Evolutionary conservation across 129 eudicot genomes (phyloP), one percentile per base, ranked within the genome.

Genomic region (Tanacetum coccineum): DNA sequence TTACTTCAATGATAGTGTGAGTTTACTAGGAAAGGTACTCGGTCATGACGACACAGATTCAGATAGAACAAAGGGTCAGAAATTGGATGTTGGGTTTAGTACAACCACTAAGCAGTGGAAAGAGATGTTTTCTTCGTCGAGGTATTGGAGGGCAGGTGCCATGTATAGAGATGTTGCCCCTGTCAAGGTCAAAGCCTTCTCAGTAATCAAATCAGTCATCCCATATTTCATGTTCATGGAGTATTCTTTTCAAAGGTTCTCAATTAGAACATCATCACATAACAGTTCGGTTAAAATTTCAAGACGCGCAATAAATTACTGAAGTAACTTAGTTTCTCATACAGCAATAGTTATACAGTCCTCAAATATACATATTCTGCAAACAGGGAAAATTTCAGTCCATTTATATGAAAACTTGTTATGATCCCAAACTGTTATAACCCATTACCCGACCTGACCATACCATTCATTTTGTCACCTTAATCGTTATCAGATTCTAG

Each of bases 121-220:
- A 28, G 74, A 64, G 53, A 73, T 65, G 48, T 81, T 68, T 52
- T 59, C 71, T 52, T 59, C 71, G 13, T 68, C 66, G 0, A 73
- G 74, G 55, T 81, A 81, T 32, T 77, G 86, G 80, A 81, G 76
- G 68, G 86, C 82, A 5, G 82, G 85, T 25, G 80, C 82, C 51
- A 77, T 69, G 82, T 70, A 68, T 61, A 45, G 65, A 62, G 71
- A 64, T 19, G 8, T 74, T 51, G 21, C 53, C 39, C 53, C 28
- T 11, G 19, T 40, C 63, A 62, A 15, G 44, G 13, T n/a, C 51
- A 48, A n/a, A 10, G 12, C 20, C 45, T 0, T 58, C 63, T 18
- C 25, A 49, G 6, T 74, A 10, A 57, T 13, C 44, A 21, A 21
- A 1, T 40, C 74, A 28, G 49, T 55, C 46, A 58, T 47, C 50